Conservation (phyloP, 2,329 filamentous ascomycete species). For the Nigrograna mackinnonii region DNA sequence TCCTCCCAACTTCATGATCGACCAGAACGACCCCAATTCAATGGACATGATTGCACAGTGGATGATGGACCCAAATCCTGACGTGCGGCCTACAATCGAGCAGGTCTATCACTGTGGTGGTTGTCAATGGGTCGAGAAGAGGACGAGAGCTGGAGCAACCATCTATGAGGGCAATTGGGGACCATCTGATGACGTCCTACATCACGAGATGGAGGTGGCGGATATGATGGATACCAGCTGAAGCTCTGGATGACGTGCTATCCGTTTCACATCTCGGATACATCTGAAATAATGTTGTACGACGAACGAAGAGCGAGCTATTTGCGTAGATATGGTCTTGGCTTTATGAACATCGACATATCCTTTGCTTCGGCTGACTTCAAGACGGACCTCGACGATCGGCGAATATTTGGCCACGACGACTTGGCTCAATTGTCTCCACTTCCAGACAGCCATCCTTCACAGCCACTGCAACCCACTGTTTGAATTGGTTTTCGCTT, state of each 20-base stretch:
- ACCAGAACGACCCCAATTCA: constrained; percentile 71
- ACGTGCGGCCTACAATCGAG: constrained; percentile 71
- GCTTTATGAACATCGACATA: not conserved
- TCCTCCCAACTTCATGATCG: constrained; percentile 88
- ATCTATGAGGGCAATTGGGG: constrained; percentile 97
- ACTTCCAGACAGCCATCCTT: not conserved
- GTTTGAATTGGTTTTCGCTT: not conserved
- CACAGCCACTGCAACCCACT: not conserved
- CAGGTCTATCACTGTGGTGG: constrained; percentile 75
- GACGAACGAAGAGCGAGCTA: not conserved
- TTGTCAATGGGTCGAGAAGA: constrained; percentile 76
- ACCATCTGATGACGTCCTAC: constrained; percentile 67
- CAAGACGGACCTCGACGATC: not conserved
- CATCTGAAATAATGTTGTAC: constrained; percentile 1
- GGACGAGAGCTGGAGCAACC: constrained; percentile 85
- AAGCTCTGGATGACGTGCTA: constrained; percentile 9
- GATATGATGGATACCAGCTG: constrained; percentile 64
- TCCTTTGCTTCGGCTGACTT: not conserved
- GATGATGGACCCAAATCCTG: constrained; percentile 82
- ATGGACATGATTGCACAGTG: constrained; percentile 82
- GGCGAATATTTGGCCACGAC: not conserved
- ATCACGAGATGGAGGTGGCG: constrained; percentile 41
- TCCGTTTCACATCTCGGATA: constrained; percentile 1
- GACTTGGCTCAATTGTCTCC: not conserved
- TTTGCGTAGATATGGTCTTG: not conserved